phyloP scores from a whole-genome alignment of 2,329 filamentous ascomycete species.

The Penicillium sp. region DNA sequence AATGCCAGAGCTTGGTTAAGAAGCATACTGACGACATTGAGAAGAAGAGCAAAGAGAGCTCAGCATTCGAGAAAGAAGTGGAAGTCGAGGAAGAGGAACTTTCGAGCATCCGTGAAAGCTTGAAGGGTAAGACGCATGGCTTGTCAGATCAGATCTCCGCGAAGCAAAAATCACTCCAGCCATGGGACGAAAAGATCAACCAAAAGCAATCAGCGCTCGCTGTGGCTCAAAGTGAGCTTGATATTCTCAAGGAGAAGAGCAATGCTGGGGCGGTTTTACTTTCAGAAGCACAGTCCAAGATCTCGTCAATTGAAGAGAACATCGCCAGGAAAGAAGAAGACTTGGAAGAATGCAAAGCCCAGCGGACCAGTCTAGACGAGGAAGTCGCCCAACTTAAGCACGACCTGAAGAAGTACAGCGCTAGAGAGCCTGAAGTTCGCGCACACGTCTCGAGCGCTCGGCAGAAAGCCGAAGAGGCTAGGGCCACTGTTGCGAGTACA shows the following conservation, averaged over 20 bases:
- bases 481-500: slow-evolving; percentile 84
- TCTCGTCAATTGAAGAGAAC: slow-evolving; percentile 72
- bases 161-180: slow-evolving; percentile 93
- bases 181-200: slow-evolving; percentile 96
- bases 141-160: slow-evolving; percentile 90
- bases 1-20: slow-evolving; percentile 77
- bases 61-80: slow-evolving; percentile 75
- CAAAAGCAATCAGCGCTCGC: slow-evolving; percentile 93
- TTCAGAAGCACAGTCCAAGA: slow-evolving; percentile 81
- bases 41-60: slow-evolving; percentile 74
- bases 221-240: slow-evolving; percentile 91
- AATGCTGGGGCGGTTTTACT: slow-evolving; percentile 85
- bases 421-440: slow-evolving; percentile 81
- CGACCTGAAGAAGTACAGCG: slow-evolving; percentile 72
- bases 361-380: slow-evolving; percentile 74
- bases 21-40: slow-evolving; percentile 80
- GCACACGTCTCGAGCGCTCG: slow-evolving; percentile 85
- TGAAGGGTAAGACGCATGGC: slow-evolving; percentile 95
- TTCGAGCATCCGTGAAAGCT: slow-evolving; percentile 76
- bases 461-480: slow-evolving; percentile 95
- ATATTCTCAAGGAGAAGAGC: slow-evolving; percentile 86
- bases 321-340: slow-evolving; percentile 73
- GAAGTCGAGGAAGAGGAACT: slow-evolving; percentile 82
- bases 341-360: slow-evolving; percentile 74
- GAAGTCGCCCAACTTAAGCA: slow-evolving; percentile 73